Evolutionary conservation across 1,284 basidiomycete species (phyloP), one percentile per base, ranked within the genome.

Genomic region (Ceratobasidium sp.): DNA sequence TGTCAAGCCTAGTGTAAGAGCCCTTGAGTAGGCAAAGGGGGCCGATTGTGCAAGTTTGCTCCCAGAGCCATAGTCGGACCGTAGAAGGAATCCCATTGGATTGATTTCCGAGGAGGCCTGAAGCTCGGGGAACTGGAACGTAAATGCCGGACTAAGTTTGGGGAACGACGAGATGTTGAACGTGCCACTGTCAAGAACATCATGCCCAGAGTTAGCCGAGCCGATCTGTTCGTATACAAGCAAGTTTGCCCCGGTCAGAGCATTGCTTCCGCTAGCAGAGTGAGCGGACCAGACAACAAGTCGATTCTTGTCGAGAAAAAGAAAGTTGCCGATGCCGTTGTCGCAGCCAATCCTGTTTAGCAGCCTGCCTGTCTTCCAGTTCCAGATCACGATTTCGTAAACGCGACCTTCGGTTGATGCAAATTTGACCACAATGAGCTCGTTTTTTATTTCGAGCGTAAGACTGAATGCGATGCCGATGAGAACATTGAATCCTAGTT

Each of bases 331-430:
- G 21, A 51, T 60, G 9, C 67, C 58, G 9, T 33, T 28, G 21
- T 40, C 11, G 28, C 33, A 44, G 28, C n/a, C 21, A 21, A 71
- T 60, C 14, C 67, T 59, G 23, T 58, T 58, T 8, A 60, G 42
- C 25, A 71, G 23, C 7, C 16, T 25, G 0, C 49, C 56, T 25
- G 3, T 36, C 33, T 51, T 48, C 67, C 67, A 71, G 58, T 71
- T 14, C 56, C 67, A 71, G 18, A 71, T 42, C 44, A 71, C 23
- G n/a, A 71, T 28, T 60, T 71, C 67, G 46, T 71, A 51, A 9
- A 21, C 25, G n/a, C n/a, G n/a, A n/a, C n/a, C n/a, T n/a, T n/a
- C n/a, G n/a, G n/a, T n/a, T n/a, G n/a, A 14, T 18, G 64, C 36
- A 36, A 71, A 71, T n/a, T 49, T 23, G 18, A 36, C 36, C 3